These are phyloP conservation scores for Fagus sylvatica DNA, from an alignment of 306 rosid species.

Conservation along the genomic window DNA sequence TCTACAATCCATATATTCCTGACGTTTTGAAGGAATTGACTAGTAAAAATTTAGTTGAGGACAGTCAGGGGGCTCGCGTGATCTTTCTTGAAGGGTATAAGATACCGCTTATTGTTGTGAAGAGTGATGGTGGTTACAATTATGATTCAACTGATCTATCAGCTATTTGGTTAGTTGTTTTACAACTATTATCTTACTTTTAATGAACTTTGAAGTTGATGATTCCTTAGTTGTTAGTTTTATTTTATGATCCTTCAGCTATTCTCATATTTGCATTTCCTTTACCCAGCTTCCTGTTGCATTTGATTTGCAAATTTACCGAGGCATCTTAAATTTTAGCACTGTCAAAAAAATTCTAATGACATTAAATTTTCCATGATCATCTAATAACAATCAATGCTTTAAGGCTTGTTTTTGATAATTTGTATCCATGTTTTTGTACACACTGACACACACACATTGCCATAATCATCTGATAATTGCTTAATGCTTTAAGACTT, in stretches of 20 bases:
- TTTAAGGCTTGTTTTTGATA: neutral
- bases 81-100: constrained; percentile 66
- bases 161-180: constrained; percentile 68
- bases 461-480: neutral
- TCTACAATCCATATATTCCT: constrained; percentile 83
- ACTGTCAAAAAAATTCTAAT: neutral
- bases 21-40: constrained; percentile 65
- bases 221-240: constrained; percentile 11
- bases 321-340: neutral
- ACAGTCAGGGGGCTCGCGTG: constrained; percentile 87
- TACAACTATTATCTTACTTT: neutral
- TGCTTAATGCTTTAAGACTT: neutral
- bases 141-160: constrained; percentile 92
- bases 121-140: constrained; percentile 96
- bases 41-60: constrained; percentile 67
- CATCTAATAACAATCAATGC: neutral
- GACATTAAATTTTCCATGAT: neutral
- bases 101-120: constrained; percentile 89
- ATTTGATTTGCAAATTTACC: neutral
- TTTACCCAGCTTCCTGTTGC: neutral
- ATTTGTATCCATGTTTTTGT: neutral
- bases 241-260: constrained; percentile 21
- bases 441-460: too few species aligned
- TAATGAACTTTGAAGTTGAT: constrained; percentile 9
- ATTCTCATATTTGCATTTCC: neutral